These are phyloP conservation scores for Sanghuangporus sanghuang DNA, from an alignment of 1,284 basidiomycete genomes.

Conservation along the genomic window DNA sequence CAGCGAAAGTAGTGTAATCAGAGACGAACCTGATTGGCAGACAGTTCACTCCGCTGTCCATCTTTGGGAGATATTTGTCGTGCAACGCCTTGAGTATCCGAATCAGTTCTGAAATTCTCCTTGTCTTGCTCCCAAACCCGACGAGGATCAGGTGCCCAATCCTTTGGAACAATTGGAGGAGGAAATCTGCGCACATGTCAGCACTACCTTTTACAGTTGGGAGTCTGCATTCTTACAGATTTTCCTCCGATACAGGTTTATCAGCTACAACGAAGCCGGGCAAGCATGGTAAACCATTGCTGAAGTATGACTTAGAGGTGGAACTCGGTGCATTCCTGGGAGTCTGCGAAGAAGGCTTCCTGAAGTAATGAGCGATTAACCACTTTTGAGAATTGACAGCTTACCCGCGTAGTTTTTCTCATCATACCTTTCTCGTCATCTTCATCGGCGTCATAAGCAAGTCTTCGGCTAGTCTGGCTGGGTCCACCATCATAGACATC, in stretches of 20 bases:
- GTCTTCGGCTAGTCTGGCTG: constrained; percentile 38
- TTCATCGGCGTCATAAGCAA: constrained; percentile 73
- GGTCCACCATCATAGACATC: constrained; percentile 68
- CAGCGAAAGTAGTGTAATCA: neutral
- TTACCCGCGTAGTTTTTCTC: constrained; percentile 22
- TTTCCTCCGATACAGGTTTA: constrained; percentile 65
- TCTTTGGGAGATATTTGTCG: constrained; percentile 4
- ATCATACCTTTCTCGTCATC: constrained; percentile 53
- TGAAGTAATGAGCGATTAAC: constrained; percentile 20
- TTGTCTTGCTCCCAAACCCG: constrained; percentile 65
- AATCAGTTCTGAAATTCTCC: constrained; percentile 30
- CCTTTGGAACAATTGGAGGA: constrained; percentile 71
- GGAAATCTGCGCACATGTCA: constrained; percentile 57
- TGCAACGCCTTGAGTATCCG: neutral
- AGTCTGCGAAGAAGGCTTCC: constrained; percentile 18
- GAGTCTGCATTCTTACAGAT: constrained; percentile 47
- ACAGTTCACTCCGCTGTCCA: constrained; percentile 47
- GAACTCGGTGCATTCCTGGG: constrained; percentile 20
- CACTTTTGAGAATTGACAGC: constrained; percentile 13
- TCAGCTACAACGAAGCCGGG: constrained; percentile 72
- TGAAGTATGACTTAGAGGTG: constrained; percentile 42
- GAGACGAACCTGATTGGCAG: constrained; percentile 60
- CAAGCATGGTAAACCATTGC: constrained; percentile 71
- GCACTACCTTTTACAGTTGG: constrained; percentile 10
- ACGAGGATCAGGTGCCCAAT: constrained; percentile 82